Conservation (phyloP, 495 filamentous ascomycete species). For the Daldinia childiae region DNA sequence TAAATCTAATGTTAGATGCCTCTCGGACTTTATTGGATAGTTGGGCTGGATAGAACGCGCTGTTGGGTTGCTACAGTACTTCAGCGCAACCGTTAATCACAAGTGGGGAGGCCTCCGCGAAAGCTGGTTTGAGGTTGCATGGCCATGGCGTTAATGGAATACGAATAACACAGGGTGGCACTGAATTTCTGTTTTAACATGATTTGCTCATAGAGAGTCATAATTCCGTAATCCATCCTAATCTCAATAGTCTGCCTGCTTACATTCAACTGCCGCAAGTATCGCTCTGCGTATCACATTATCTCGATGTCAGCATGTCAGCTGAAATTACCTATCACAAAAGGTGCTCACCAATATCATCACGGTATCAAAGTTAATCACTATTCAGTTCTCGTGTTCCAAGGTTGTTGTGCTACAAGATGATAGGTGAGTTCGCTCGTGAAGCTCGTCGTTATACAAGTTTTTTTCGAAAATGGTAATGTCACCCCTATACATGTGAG, state of each 20-base stretch:
- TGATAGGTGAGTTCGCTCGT: background rate
- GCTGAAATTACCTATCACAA: slow-evolving; percentile 25
- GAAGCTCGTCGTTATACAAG: background rate
- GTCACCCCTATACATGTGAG: slow-evolving; percentile 5
- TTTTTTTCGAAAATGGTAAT: background rate
- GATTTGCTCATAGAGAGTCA: slow-evolving; percentile 45
- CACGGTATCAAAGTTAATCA: slow-evolving; percentile 5
- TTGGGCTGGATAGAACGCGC: slow-evolving; percentile 32
- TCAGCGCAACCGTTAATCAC: slow-evolving; percentile 36
- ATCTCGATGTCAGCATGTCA: slow-evolving; percentile 7
- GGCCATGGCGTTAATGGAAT: slow-evolving; percentile 44
- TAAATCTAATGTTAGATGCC: slow-evolving; percentile 41
- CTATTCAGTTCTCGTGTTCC: slow-evolving; percentile 22
- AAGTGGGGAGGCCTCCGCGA: slow-evolving; percentile 30
- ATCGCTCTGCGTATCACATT: slow-evolving; percentile 10
- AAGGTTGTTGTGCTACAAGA: background rate
- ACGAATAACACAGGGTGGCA: slow-evolving; percentile 35
- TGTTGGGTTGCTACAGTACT: slow-evolving; percentile 33
- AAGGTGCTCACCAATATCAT: slow-evolving; percentile 13
- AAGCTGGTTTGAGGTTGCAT: slow-evolving; percentile 42
- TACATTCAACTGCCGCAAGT: slow-evolving; percentile 11
- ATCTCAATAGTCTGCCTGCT: slow-evolving; percentile 12
- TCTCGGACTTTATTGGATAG: slow-evolving; percentile 34
- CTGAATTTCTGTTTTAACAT: slow-evolving; percentile 35
- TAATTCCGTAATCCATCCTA: slow-evolving; percentile 42